Conservation (phyloP, 2,329 filamentous ascomycete species). For the Moelleriella libera region DNA sequence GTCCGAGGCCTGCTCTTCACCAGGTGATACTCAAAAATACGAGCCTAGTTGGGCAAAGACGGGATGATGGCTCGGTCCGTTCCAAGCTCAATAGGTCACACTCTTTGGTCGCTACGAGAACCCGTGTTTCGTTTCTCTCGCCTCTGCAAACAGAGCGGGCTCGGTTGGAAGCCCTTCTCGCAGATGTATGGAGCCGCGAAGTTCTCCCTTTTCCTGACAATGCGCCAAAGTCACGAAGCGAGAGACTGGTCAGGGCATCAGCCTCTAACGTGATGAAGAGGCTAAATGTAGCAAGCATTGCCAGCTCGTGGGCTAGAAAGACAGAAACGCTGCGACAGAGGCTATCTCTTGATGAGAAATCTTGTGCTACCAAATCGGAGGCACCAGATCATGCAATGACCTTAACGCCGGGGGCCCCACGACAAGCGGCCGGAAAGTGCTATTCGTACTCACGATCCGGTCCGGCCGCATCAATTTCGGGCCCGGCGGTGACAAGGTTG, state of each 20-base stretch:
- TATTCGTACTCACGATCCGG: not conserved
- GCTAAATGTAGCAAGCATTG: conserved; percentile 68
- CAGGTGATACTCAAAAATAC: conserved; percentile 85
- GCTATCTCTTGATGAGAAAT: conserved; percentile 3
- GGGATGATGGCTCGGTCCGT: conserved; percentile 24
- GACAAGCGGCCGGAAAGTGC: too few relatives aligned
- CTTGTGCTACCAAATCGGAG: not conserved
- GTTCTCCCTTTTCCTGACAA: conserved; percentile 74
- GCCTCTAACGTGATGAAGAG: conserved; percentile 80
- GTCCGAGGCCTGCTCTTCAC: conserved; percentile 50
- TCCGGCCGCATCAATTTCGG: not conserved
- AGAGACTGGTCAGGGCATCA: conserved; percentile 63
- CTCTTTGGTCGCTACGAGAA: conserved; percentile 57
- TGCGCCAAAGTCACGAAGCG: conserved; percentile 45
- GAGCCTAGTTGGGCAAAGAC: conserved; percentile 45
- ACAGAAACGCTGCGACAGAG: conserved; percentile 38
- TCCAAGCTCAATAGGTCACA: conserved; percentile 61
- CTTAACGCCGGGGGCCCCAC: not conserved
- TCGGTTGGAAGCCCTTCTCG: conserved; percentile 58
- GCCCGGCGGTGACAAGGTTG: not conserved
- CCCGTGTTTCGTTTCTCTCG: conserved; percentile 53
- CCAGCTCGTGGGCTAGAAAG: conserved; percentile 60
- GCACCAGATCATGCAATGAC: not conserved
- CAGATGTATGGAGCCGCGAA: conserved; percentile 76
- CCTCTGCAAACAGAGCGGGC: conserved; percentile 64